Conservation (phyloP, 805 yeast genomes). For the Saccharomycopsis olivae region DNA sequence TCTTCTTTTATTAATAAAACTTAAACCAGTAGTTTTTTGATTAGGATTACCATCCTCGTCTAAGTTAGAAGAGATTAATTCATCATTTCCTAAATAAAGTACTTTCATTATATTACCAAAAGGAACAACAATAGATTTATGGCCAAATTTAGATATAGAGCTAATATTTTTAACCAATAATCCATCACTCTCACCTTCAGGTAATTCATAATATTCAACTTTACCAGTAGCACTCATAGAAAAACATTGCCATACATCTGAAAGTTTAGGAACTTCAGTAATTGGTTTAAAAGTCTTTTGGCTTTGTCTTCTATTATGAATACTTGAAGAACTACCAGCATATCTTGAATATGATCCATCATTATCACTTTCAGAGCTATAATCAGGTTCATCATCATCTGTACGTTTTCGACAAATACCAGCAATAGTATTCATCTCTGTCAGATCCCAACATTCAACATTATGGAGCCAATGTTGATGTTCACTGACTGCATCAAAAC, state of each 20-base stretch:
- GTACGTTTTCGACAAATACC: slow-evolving; percentile 44
- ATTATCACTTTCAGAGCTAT: background rate
- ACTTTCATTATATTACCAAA: slow-evolving; percentile 68
- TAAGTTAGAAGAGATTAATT: slow-evolving; percentile 36
- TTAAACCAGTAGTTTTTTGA: slow-evolving; percentile 35
- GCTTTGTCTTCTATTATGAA: background rate
- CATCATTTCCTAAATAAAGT: slow-evolving; percentile 66
- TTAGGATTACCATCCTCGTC: slow-evolving; percentile 28
- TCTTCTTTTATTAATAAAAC: slow-evolving; percentile 42
- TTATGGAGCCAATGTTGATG: slow-evolving; percentile 54
- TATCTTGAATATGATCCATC: background rate
- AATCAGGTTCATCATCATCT: slow-evolving; percentile 21
- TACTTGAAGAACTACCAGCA: background rate
- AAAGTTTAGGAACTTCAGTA: slow-evolving; percentile 19
- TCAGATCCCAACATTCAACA: slow-evolving; percentile 71
- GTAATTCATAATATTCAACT: slow-evolving; percentile 48
- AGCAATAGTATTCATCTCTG: slow-evolving; percentile 66
- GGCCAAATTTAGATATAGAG: slow-evolving; percentile 62
- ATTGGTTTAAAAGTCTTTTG: background rate
- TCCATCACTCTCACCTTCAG: slow-evolving; percentile 34
- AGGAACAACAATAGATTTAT: slow-evolving; percentile 62
- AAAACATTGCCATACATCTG: slow-evolving; percentile 71
- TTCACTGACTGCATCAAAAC: slow-evolving; percentile 67
- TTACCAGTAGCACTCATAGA: slow-evolving; percentile 61
- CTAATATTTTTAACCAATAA: slow-evolving; percentile 46